Percentiles rank a stretch among this genome's conserved stretches.
Evolutionary conservation across 2,329 filamentous ascomycete genomes (phyloP).

Genomic region (Aspergillus phoenicis): DNA sequence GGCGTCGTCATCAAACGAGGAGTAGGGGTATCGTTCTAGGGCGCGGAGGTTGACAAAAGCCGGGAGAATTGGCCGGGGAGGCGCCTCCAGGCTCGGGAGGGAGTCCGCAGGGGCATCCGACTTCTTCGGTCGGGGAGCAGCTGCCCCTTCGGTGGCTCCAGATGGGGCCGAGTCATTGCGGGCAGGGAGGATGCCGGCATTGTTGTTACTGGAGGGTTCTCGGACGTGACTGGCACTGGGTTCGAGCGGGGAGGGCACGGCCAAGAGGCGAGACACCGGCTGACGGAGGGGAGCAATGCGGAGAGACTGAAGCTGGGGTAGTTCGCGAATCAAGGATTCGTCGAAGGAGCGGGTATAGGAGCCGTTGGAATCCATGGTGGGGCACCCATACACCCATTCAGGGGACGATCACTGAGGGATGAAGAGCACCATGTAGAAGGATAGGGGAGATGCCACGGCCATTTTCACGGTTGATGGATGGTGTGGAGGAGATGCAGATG

Average conservation of each 20-base stretch:
- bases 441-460: background rate
- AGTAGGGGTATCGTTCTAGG: constrained; percentile 48
- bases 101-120: constrained; percentile 35
- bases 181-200: constrained; percentile 38
- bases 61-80: constrained; percentile 45
- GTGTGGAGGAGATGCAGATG: background rate
- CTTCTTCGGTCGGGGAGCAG: constrained; percentile 37
- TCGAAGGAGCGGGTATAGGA: constrained; percentile 40
- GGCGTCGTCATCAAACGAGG: constrained; percentile 42
- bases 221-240: constrained; percentile 43
- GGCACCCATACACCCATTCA: constrained; percentile 9
- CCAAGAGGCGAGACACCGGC: constrained; percentile 45
- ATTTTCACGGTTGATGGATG: background rate
- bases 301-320: constrained; percentile 45
- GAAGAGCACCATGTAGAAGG: constrained; percentile 2
- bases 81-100: constrained; percentile 39
- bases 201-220: constrained; percentile 32
- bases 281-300: constrained; percentile 53
- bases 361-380: constrained; percentile 36
- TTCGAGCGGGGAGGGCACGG: constrained; percentile 49
- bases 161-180: constrained; percentile 39
- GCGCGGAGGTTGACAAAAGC: constrained; percentile 53
- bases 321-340: constrained; percentile 46
- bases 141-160: constrained; percentile 32
- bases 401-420: constrained; percentile 20